A percentile compares a stretch with the other conserved stretches of the same genome.
Evolutionary conservation across 306 rosid genomes (phyloP).

Genomic region (Parietaria judaica): DNA sequence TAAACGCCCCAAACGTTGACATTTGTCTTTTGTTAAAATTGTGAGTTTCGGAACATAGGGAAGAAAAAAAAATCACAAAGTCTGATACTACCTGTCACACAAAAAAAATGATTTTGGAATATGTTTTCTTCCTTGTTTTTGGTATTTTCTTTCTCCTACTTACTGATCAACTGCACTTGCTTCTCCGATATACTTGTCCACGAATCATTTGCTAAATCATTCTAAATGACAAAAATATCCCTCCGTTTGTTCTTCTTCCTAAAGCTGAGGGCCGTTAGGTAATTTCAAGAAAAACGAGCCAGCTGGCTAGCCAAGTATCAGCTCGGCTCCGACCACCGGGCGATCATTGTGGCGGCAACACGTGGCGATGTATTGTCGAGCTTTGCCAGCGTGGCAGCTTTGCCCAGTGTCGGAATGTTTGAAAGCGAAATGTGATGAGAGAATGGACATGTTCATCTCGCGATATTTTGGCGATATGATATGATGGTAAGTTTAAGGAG

Average conservation of each 20-base stretch:
- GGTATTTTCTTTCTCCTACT: slow-evolving; percentile 17
- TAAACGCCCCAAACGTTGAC: no score
- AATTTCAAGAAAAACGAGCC: slow-evolving; percentile 6
- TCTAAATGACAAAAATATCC: slow-evolving; percentile 23
- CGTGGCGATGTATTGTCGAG: slow-evolving; percentile 10
- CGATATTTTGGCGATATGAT: slow-evolving; percentile 10
- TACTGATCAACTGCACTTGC: slow-evolving; percentile 23
- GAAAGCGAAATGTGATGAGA: slow-evolving; percentile 2
- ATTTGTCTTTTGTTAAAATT: no score
- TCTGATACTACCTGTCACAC: no score
- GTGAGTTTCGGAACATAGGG: no score
- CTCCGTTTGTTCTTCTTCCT: neutral
- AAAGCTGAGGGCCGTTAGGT: slow-evolving; percentile 12
- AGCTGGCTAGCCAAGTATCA: slow-evolving; percentile 11
- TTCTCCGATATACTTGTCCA: slow-evolving; percentile 62
- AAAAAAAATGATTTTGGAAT: neutral
- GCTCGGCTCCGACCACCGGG: slow-evolving; percentile 12
- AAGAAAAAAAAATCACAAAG: no score
- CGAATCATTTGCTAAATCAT: slow-evolving; percentile 35
- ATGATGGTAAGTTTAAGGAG: neutral
- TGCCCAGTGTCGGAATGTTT: slow-evolving; percentile 12
- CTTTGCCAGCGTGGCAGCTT: slow-evolving; percentile 27
- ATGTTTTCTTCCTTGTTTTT: slow-evolving; percentile 33
- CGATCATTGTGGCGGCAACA: slow-evolving; percentile 22
- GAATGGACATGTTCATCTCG: neutral